Conservation (phyloP, 768 basidiomycete genomes). For the Serendipita indica region DNA sequence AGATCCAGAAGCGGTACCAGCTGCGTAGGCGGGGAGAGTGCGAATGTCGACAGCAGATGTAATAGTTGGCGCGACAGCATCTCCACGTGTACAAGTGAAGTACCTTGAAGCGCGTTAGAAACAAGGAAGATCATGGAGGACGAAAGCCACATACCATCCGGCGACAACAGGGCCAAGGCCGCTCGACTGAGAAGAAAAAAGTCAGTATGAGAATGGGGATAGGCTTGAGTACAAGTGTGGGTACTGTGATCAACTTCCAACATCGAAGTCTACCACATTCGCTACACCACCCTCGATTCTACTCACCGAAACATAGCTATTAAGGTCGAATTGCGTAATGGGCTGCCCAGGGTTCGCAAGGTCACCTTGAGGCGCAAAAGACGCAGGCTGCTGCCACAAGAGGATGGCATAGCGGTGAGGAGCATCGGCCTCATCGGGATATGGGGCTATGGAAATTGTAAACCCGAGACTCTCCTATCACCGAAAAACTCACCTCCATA, state of each 20-base stretch:
- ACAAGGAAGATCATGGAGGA: slow-evolving; percentile 9
- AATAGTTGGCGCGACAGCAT: slow-evolving; percentile 34
- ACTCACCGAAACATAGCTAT: slow-evolving; percentile 40
- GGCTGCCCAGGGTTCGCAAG: slow-evolving; percentile 35
- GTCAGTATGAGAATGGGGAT: too few species aligned
- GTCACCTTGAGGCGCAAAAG: slow-evolving; percentile 45
- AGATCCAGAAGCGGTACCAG: slow-evolving; percentile 14
- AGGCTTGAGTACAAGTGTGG: too few species aligned
- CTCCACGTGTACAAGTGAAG: slow-evolving; percentile 51
- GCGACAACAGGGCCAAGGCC: slow-evolving; percentile 47
- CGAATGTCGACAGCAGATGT: slow-evolving; percentile 55
- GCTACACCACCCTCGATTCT: too few species aligned
- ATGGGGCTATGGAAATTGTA: slow-evolving; percentile 33
- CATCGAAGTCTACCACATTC: too few species aligned
- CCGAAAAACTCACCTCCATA: neutral
- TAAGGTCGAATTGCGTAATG: slow-evolving; percentile 42
- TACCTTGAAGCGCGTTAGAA: slow-evolving; percentile 44
- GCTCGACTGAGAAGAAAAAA: slow-evolving; percentile 27
- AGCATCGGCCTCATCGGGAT: slow-evolving; percentile 51
- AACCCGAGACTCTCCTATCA: neutral
- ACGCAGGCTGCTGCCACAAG: slow-evolving; percentile 46
- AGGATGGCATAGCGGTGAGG: slow-evolving; percentile 66
- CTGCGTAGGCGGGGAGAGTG: slow-evolving; percentile 30
- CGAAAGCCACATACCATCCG: slow-evolving; percentile 24
- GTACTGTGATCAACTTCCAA: too few species aligned